Evolutionary conservation across 2,329 filamentous ascomycete genomes (phyloP), one percentile per base, ranked within the genome.

Genomic region (Acarospora socialis): DNA sequence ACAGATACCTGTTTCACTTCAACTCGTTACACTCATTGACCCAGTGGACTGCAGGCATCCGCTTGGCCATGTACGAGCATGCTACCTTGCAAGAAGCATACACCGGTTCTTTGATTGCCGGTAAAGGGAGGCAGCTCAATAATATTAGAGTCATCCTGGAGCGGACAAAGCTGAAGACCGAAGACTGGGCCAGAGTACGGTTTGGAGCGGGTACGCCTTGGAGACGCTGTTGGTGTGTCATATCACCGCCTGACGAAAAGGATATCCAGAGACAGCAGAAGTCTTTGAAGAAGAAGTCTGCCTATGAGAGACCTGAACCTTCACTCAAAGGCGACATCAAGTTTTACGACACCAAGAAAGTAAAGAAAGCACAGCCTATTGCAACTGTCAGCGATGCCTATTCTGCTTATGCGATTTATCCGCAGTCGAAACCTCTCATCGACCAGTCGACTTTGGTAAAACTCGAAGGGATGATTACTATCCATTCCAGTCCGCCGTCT

Each of bases 191-290:
- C 12, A 71, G 90, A 40, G 90, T 98, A 31, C 71, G 90, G 37
- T 98, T 98, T 47, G 90, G 90, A 23, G 86, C 90, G 19, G 90
- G 90, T 28, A 92, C 90, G 7, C 86, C 87, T 0, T 98, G 90
- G 90, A 75, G 81, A 50, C 77, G 87, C 22, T 98, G 86, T 56
- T 98, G 87, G 86, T 94, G 86, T 54, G 86, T 95, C 33, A 81
- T 95, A 36, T 73, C 74, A 5, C 90, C 87, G 2, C 87, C 90
- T 0, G 81, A 92, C 48, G 86, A 95, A 59, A 98, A 95, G 60
- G 83, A 92, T 46, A 76, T 75, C 43, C 72, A 77, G 43, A 93
- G 83, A 52, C 62, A 77, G 33, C 80, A 87, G 50, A 95, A 93
- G 54, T 70, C 77, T 17, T 52, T 80, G 49, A 80, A 77, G 53